phyloP scores from a whole-genome alignment of 495 filamentous ascomycete genomes.

The Penicillium psychrofluorescens region DNA sequence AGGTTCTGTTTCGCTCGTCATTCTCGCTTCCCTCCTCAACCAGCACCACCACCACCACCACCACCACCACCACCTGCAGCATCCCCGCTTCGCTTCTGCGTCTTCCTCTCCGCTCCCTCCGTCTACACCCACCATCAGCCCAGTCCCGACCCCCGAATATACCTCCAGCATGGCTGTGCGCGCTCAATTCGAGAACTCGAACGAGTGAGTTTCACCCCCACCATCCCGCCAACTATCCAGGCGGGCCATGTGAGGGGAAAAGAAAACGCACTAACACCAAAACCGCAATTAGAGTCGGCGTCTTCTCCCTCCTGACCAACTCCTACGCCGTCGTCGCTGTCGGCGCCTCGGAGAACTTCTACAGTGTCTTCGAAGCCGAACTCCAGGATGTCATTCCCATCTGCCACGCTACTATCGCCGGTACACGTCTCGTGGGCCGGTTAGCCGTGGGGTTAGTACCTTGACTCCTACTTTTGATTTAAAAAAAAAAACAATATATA shows the following conservation, averaged over 20 bases:
- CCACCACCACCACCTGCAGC: too few species aligned
- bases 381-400: slow-evolving; percentile 96
- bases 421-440: slow-evolving; percentile 89
- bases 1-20: not conserved
- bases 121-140: not conserved
- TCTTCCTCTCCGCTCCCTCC: slow-evolving; percentile 1
- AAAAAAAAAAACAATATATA: too few species aligned
- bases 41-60: too few species aligned
- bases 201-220: too few species aligned
- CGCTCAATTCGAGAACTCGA: slow-evolving; percentile 95
- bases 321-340: slow-evolving; percentile 89
- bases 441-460: slow-evolving; percentile 80
- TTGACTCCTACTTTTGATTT: too few species aligned
- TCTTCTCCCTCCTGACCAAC: slow-evolving; percentile 93
- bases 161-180: slow-evolving; percentile 61
- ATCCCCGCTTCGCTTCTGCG: too few species aligned
- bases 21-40: not conserved
- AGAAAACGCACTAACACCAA: not conserved
- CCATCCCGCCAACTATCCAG: not conserved
- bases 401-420: slow-evolving; percentile 94
- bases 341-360: slow-evolving; percentile 97
- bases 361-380: slow-evolving; percentile 94
- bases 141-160: too few species aligned
- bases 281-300: slow-evolving; percentile 55
- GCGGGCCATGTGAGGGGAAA: slow-evolving; percentile 6